Base-by-base conservation (phyloP, 352 stramenopile genomes). In the Phytophthora cryptogea region DNA sequence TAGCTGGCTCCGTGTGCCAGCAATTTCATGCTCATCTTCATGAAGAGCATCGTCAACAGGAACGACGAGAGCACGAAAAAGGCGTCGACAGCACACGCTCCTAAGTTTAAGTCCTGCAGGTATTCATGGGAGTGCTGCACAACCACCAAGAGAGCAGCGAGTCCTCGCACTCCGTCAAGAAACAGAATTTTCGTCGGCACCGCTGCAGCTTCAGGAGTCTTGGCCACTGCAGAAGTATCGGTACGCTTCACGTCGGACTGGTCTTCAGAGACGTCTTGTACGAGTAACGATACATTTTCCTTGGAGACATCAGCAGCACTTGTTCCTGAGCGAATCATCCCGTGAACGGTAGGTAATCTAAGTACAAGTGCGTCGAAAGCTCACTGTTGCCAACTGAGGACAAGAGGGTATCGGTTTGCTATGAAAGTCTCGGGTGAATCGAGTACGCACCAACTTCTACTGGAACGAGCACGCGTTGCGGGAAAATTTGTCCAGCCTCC, bases 51-150 rank as follows among this genome's bases (percentile, higher is more conserved):
- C 8, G 72, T 78, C 8, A 78, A 55, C 28, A 78, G 42, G 10
- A 80, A 80, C 33, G 68, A 63, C 16, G 72, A 80, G 28, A 80
- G 46, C 17, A 81, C 72, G 45, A 81, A 78, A 57, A 81, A 78
- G 0, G 54, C 17, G 42, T 81, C 72, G 2, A 81, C 69, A 16
- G 59, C 62, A 14, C 45, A 50, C 2, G 54, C 55, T 11, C 69
- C 72, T 1, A 76, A n/a, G 39, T 74, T 65, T 16, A 60, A 17
- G 28, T 54, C 66, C 3, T 39, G 33, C 48, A 74, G 41, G 44
- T 75, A 66, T n/a, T 71, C 50, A 8, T 58, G 45, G 9, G 62
- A 70, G 47, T 78, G 69, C 26, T 66, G 51, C 5, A 30, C 26
- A 17, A 66, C 52, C 2, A 78, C 69, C 6, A 78, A 14, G 4